These are phyloP conservation scores for Moesziomyces parantarcticus DNA, from an alignment of 1,284 basidiomycete species.

Conservation along the genomic window DNA sequence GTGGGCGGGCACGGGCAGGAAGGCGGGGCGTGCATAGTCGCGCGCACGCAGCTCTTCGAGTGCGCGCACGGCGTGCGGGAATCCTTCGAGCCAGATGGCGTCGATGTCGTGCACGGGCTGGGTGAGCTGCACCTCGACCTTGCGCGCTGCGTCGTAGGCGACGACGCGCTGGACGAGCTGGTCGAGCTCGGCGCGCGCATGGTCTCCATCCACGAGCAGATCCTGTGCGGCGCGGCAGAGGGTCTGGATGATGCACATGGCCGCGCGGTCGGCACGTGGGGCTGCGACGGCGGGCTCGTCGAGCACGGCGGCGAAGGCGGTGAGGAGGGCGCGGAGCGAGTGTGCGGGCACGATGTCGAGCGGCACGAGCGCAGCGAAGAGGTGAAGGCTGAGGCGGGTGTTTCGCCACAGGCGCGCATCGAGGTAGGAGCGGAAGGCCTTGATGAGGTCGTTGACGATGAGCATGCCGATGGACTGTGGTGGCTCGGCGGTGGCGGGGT, in stretches of 20 bases:
- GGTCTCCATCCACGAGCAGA: constrained; percentile 32
- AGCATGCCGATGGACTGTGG: constrained; percentile 47
- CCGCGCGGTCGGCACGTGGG: constrained; percentile 83
- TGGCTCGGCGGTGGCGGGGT: background rate
- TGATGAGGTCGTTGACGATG: constrained; percentile 61
- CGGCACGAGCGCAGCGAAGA: constrained; percentile 70
- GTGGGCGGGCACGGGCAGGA: constrained; percentile 56
- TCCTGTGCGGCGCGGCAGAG: constrained; percentile 69
- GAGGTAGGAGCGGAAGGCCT: constrained; percentile 59
- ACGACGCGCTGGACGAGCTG: constrained; percentile 52
- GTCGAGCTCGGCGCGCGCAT: constrained; percentile 51
- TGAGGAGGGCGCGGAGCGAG: constrained; percentile 81
- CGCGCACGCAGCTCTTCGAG: constrained; percentile 38
- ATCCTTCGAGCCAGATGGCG: constrained; percentile 57
- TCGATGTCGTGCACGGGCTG: constrained; percentile 46
- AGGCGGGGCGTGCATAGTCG: constrained; percentile 50
- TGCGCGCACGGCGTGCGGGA: constrained; percentile 56
- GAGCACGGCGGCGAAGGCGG: constrained; percentile 83
- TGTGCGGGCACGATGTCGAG: constrained; percentile 76
- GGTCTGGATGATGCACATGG: constrained; percentile 86
- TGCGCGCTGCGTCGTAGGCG: constrained; percentile 52
- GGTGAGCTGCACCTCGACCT: constrained; percentile 50
- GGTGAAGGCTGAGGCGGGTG: constrained; percentile 58
- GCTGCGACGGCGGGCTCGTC: constrained; percentile 91
- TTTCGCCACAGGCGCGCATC: constrained; percentile 65